Base-by-base conservation (phyloP, 2,329 filamentous ascomycete species). In the Monosporascus sp. region DNA sequence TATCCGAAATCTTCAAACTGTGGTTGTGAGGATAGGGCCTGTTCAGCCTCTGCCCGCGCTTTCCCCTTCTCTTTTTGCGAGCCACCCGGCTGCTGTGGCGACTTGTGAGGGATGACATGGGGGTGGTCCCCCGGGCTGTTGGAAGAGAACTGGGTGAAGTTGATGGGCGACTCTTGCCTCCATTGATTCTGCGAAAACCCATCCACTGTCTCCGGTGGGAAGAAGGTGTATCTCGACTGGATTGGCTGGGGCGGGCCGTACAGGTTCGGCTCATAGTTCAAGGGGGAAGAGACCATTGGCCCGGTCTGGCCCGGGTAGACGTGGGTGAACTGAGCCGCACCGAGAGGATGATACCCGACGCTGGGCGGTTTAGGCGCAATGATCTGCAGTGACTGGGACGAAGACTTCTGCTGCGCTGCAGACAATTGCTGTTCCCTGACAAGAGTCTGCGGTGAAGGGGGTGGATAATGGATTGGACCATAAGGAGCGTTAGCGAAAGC, bases 301-400 rank as follows among this genome's bases (percentile, higher is more conserved):
- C 66, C 57, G 61, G 66, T 60, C 67, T 74, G 44, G 57, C 63
- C 47, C 65, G 65, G 43, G 58, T 62, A 61, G 63, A 68, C 61
- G 54, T 64, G 61, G 37, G 54, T 58, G 43, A 65, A 67, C 38
- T 66, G 65, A 27, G 62, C 57, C 24, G 65, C 62, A n/a, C 53
- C 49, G 14, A 63, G 54, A 27, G 65, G 66, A 36, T 66, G 67
- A 54, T 69, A 74, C 45, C 71, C 71, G 31, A 65, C 46, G 11
- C 64, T 57, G 24, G 72, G 72, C 8, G 79, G 79, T 56, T 79
- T 80, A 5, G 80, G 80, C 1, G 80, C 79, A 51, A 83, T 81
- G 25, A 67, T 72, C 51, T 70, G 74, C 56, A 72, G 69, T 20
- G 67, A 72, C 53, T 70, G 70, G 9, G 70, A 70, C 14, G 65